Conservation (phyloP, 768 basidiomycete genomes). For the Boletus sensibilis region DNA sequence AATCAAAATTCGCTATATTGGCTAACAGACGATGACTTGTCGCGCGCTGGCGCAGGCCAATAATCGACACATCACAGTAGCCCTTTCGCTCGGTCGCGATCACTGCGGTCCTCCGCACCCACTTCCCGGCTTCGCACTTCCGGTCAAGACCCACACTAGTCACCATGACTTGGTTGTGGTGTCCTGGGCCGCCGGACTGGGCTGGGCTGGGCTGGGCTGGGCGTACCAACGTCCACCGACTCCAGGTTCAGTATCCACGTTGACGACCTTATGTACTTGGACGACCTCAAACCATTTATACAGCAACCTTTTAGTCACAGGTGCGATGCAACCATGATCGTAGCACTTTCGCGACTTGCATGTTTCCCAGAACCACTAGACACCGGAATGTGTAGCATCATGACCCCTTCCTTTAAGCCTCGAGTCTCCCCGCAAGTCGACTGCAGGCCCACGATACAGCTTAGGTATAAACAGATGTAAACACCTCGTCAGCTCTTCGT, state of each 20-base stretch:
- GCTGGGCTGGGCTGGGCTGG: too few relatives aligned
- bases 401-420: neutral
- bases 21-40: constrained; percentile 39
- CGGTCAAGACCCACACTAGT: constrained; percentile 20
- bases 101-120: constrained; percentile 19
- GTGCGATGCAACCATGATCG: constrained; percentile 11
- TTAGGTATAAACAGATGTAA: too few relatives aligned
- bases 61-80: constrained; percentile 20
- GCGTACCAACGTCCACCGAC: too few relatives aligned
- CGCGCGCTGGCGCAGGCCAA: constrained; percentile 13
- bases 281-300: constrained; percentile 16
- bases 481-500: too few relatives aligned
- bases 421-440: neutral
- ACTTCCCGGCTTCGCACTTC: constrained; percentile 19
- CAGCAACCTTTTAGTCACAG: constrained; percentile 3
- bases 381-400: neutral
- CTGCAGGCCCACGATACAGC: too few relatives aligned
- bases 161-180: constrained; percentile 12
- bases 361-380: constrained; percentile 7
- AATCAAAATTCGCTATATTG: constrained; percentile 77
- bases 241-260: constrained; percentile 19
- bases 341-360: constrained; percentile 4
- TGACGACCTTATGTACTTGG: constrained; percentile 29
- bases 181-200: too few relatives aligned
- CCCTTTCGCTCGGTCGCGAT: constrained; percentile 25